Evolutionary conservation across 106 monocot genomes (phyloP).

Genomic region (Acorus calamus): DNA sequence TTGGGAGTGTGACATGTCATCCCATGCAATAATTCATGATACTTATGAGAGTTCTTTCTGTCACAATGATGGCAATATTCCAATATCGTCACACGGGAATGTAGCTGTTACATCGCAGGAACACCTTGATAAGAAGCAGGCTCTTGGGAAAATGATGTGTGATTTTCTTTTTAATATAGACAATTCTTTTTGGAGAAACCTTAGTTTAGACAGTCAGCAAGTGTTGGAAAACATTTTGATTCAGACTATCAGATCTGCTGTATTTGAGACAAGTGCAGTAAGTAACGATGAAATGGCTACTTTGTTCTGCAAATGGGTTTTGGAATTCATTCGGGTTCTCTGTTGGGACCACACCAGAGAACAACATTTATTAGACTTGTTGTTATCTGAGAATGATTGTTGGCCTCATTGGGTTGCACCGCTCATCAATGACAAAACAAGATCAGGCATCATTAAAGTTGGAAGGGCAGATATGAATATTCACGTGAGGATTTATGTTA

Average conservation of each 20-base stretch:
- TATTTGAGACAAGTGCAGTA: conserved; percentile 35
- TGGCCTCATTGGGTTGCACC: conserved; percentile 69
- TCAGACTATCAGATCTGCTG: conserved; percentile 49
- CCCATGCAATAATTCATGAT: conserved; percentile 6
- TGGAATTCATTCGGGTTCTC: conserved; percentile 33
- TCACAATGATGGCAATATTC: conserved; percentile 1
- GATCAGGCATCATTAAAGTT: conserved; percentile 12
- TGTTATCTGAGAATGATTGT: conserved; percentile 45
- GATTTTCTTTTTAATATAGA: conserved; percentile 20
- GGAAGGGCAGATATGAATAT: conserved; percentile 1
- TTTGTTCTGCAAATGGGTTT: conserved; percentile 57
- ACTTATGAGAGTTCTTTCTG: background rate
- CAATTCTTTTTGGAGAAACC: conserved; percentile 26
- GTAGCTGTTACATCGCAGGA: conserved; percentile 11
- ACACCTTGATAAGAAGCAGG: conserved; percentile 17
- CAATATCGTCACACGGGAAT: background rate
- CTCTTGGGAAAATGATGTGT: conserved; percentile 27
- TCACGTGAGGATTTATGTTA: conserved; percentile 17
- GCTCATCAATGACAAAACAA: conserved; percentile 9
- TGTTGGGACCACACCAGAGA: conserved; percentile 31
- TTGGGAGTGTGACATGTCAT: conserved; percentile 57
- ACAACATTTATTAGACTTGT: conserved; percentile 50
- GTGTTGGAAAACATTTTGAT: conserved; percentile 39
- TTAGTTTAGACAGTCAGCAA: conserved; percentile 16
- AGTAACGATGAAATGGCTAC: conserved; percentile 16